phyloP scores from a whole-genome alignment of 1,284 basidiomycete genomes.

The Hemileia vastatrix region DNA sequence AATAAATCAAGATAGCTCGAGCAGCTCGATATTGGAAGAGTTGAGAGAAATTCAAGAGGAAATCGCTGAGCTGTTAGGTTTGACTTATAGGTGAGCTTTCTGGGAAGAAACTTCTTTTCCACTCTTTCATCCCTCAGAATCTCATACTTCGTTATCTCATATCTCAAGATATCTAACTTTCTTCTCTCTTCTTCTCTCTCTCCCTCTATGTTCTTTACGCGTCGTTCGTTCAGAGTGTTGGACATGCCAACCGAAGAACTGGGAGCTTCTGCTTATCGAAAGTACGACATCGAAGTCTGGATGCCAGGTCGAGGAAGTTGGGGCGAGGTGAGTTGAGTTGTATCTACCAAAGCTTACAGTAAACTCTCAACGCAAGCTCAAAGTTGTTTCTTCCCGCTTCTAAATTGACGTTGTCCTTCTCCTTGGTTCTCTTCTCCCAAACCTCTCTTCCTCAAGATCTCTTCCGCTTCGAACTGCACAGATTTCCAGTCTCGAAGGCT shows the following conservation, averaged over 20 bases:
- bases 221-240: slow-evolving; percentile 56
- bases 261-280: slow-evolving; percentile 83
- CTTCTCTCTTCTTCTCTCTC: background rate
- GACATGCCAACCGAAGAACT: slow-evolving; percentile 98
- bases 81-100: slow-evolving; percentile 62
- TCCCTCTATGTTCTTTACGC: background rate
- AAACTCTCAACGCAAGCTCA: background rate
- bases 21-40: slow-evolving; percentile 68
- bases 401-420: background rate
- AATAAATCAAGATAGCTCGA: slow-evolving; percentile 50
- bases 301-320: slow-evolving; percentile 93
- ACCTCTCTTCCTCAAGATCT: slow-evolving; percentile 50
- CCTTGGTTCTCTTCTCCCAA: slow-evolving; percentile 30
- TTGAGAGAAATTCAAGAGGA: slow-evolving; percentile 64
- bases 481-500: slow-evolving; percentile 86
- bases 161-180: background rate
- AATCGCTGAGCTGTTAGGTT: slow-evolving; percentile 61
- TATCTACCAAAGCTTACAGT: background rate
- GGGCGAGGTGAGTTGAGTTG: slow-evolving; percentile 70
- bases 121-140: background rate
- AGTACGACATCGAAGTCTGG: slow-evolving; percentile 97
- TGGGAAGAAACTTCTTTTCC: background rate
- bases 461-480: slow-evolving; percentile 86
- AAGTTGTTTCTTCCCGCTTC: background rate
- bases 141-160: background rate